These are phyloP conservation scores for Fusarium nelsonii DNA, from an alignment of 2,329 filamentous ascomycete genomes.

Conservation along the genomic window DNA sequence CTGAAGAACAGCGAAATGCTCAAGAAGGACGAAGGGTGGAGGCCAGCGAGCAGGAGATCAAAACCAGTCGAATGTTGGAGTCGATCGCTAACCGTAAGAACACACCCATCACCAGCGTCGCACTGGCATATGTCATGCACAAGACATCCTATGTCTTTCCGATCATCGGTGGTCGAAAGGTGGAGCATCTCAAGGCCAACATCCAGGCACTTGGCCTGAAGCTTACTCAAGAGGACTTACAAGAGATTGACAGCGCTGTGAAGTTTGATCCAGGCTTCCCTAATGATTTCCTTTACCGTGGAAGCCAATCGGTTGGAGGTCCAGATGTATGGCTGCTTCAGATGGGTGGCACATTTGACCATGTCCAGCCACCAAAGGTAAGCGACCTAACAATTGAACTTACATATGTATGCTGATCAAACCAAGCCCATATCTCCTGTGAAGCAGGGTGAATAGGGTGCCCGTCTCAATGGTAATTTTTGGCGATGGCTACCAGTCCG, in stretches of 20 bases:
- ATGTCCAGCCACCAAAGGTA: conserved; percentile 59
- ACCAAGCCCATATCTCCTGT: conserved; percentile 57
- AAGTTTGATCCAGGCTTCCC: conserved; percentile 78
- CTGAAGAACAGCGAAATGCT: conserved; percentile 52
- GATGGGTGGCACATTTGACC: conserved; percentile 64
- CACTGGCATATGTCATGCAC: conserved; percentile 79
- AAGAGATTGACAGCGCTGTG: conserved; percentile 72
- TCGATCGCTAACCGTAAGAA: conserved; percentile 61
- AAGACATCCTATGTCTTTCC: conserved; percentile 81
- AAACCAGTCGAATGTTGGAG: conserved; percentile 61
- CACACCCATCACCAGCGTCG: conserved; percentile 62
- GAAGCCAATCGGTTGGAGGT: conserved; percentile 53
- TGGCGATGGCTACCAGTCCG: conserved; percentile 52
- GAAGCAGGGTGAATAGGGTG: conserved; percentile 58
- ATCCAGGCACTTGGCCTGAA: conserved; percentile 74
- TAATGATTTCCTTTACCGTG: conserved; percentile 66
- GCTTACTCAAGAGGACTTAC: conserved; percentile 71
- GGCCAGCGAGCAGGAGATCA: conserved; percentile 66
- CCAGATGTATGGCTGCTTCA: conserved; percentile 59
- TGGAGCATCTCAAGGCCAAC: conserved; percentile 77
- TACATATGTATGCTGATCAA: conserved; percentile 4
- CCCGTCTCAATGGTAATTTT: conserved; percentile 49
- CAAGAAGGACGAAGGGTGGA: conserved; percentile 54
- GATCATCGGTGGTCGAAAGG: conserved; percentile 76
- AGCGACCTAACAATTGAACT: conserved; percentile 10